phyloP scores from a whole-genome alignment of 2,329 filamentous ascomycete genomes.

The Diaporthe vexans region DNA sequence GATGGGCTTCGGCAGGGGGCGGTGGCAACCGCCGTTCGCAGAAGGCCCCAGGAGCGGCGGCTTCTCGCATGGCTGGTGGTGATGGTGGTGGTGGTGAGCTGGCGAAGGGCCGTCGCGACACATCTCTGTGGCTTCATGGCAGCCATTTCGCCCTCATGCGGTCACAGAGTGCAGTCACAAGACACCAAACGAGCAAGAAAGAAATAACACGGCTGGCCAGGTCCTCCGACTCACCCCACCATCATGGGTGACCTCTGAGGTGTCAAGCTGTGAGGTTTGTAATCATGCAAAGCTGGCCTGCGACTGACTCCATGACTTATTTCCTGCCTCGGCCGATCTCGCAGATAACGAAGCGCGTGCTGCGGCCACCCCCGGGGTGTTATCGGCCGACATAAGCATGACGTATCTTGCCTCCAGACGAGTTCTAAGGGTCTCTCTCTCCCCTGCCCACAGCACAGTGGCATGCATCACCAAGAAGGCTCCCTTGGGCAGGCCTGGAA shows the following conservation, averaged over 20 bases:
- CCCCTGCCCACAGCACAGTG: too few species aligned
- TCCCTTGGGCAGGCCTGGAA: conserved; percentile 9
- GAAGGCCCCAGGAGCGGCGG: conserved; percentile 6
- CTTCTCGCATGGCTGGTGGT: not conserved
- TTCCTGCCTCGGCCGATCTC: conserved; percentile 24
- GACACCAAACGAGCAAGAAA: not conserved
- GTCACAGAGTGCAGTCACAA: not conserved
- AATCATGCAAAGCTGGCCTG: conserved; percentile 9
- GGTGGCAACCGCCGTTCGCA: not conserved
- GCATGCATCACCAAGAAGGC: not conserved
- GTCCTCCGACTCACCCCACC: not conserved
- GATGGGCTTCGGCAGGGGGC: not conserved
- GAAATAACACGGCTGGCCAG: not conserved
- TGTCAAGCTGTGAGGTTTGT: conserved; percentile 10
- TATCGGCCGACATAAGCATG: not conserved
- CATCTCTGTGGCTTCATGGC: conserved; percentile 44
- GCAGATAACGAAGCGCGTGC: not conserved
- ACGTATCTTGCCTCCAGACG: conserved; percentile 16
- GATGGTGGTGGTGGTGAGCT: conserved; percentile 21
- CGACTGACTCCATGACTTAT: conserved; percentile 8
- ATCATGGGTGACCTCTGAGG: not conserved
- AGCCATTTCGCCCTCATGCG: conserved; percentile 29
- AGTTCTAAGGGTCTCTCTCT: not conserved
- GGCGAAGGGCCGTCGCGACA: conserved; percentile 42
- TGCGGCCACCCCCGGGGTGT: conserved; percentile 19